These are phyloP conservation scores for Warburgia ugandensis DNA, from an alignment of 164 flowering plant species.

Conservation along the genomic window DNA sequence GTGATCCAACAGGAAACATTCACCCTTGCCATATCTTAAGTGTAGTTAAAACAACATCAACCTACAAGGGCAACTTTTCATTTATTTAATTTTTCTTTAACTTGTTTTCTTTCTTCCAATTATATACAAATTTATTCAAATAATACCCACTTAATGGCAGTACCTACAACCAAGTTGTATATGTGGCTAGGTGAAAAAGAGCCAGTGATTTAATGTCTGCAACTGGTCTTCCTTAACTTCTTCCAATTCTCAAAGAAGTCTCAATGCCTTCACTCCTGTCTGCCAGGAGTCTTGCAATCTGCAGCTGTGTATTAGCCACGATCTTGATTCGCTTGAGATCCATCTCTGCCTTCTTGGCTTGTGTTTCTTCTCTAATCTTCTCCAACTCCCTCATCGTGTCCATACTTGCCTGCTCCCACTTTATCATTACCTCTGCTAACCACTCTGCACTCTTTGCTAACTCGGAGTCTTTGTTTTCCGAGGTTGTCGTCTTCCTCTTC, in stretches of 20 bases:
- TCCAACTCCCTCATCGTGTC: slow-evolving; percentile 80
- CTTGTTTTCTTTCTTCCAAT: too few species aligned
- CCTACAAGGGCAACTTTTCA: too few species aligned
- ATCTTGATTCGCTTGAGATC: slow-evolving; percentile 81
- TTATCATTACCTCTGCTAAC: slow-evolving; percentile 67
- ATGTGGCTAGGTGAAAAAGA: too few species aligned
- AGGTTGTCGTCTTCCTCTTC: slow-evolving; percentile 21
- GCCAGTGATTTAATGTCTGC: too few species aligned
- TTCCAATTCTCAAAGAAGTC: slow-evolving; percentile 57
- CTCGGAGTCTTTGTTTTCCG: slow-evolving; percentile 34
- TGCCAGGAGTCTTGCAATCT: slow-evolving; percentile 74
- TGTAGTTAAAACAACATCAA: too few species aligned
- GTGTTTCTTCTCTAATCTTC: slow-evolving; percentile 74
- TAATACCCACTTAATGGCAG: too few species aligned
- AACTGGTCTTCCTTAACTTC: slow-evolving; percentile 49
- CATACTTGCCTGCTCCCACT: slow-evolving; percentile 66
- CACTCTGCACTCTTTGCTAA: slow-evolving; percentile 70
- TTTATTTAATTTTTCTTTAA: too few species aligned
- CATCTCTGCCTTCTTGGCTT: slow-evolving; percentile 69
- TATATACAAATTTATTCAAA: too few species aligned
- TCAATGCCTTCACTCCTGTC: slow-evolving; percentile 35
- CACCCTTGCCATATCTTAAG: too few species aligned
- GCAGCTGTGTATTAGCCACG: slow-evolving; percentile 74
- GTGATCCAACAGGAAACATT: too few species aligned
- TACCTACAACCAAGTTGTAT: too few species aligned